Conservation (phyloP, 2,329 filamentous ascomycete genomes). For the Arthrobotrys musiformis region DNA sequence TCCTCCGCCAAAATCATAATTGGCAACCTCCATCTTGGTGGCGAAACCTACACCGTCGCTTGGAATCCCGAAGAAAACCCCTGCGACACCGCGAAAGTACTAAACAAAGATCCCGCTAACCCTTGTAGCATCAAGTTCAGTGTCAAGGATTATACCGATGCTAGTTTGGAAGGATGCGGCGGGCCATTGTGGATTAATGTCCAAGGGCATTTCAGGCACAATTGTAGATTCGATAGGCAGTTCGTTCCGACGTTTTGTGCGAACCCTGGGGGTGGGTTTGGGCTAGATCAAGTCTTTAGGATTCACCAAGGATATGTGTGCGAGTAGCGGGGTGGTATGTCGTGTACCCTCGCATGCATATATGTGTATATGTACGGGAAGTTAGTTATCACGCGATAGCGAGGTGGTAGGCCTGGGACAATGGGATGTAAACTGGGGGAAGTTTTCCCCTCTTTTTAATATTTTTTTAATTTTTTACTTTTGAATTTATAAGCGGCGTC, state of each 20-base stretch:
- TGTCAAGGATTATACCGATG: background rate
- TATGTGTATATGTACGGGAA: too few relatives aligned
- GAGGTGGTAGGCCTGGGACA: too few relatives aligned
- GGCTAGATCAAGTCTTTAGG: background rate
- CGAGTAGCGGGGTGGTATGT: too few relatives aligned
- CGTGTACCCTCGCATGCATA: too few relatives aligned
- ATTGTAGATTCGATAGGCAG: background rate
- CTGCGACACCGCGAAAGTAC: background rate
- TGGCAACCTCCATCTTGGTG: constrained; percentile 1
- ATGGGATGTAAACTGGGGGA: too few relatives aligned
- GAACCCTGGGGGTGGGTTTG: constrained; percentile 13
- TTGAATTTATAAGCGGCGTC: too few relatives aligned
- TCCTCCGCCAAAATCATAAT: constrained; percentile 3
- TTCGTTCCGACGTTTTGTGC: constrained; percentile 12
- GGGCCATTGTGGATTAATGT: constrained; percentile 9
- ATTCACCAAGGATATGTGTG: constrained; percentile 15
- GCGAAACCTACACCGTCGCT: background rate
- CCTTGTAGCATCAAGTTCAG: background rate
- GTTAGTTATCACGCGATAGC: too few relatives aligned
- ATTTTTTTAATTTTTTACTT: too few relatives aligned
- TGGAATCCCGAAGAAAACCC: constrained; percentile 6
- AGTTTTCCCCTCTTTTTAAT: too few relatives aligned
- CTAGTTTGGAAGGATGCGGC: constrained; percentile 3
- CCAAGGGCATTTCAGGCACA: background rate
- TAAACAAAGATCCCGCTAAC: background rate